Evolutionary conservation across 2,329 filamentous ascomycete species (phyloP), one percentile per base, ranked within the genome.

Genomic region (Neonectria magnoliae): DNA sequence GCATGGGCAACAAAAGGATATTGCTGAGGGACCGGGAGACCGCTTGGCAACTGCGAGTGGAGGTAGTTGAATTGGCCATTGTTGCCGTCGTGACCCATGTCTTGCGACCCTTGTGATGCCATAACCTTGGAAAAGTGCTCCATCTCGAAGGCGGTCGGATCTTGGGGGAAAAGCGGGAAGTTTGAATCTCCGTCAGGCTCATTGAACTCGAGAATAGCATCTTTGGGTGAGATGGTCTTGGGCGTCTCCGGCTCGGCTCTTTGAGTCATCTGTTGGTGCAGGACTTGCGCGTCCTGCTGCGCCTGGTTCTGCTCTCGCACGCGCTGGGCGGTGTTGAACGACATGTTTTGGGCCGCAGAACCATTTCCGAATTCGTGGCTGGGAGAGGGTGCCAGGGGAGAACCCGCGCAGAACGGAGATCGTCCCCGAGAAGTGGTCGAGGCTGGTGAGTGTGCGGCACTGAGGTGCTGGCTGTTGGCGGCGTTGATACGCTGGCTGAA

Each of bases 151-250:
- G 74, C 81, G 50, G 83, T 77, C 45, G 87, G 83, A 59, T 87
- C 83, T 2, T 87, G 83, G 4, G 92, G 87, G 75, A 97, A 97
- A 20, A 97, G 81, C 13, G 93, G 89, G 72, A 91, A 88, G 64
- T 88, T 88, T 5, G 87, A 81, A 52, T 91, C 90, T 18, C 91
- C 89, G 3, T 94, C 92, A 0, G 84, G 79, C 42, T 96, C 93
- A 66, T 91, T 88, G 76, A 94, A 97, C 65, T 98, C 94, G 54
- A 98, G 81, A 64, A 97, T 81, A 1, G 94, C 93, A 74, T 98
- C 95, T 80, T 97, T 97, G 25, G 95, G 96, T 1, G 95, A 98
- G 51, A 99, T 97, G 0, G 95, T 97, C 79, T 93, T 93, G n/a
- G 91, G 85, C 0, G 85, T 85, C 6, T 84, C 78, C 1, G 83